Percentiles rank a stretch among this genome's conserved stretches.
Evolutionary conservation across 345 rosid genomes (phyloP).

Genomic region (Draba incana): DNA sequence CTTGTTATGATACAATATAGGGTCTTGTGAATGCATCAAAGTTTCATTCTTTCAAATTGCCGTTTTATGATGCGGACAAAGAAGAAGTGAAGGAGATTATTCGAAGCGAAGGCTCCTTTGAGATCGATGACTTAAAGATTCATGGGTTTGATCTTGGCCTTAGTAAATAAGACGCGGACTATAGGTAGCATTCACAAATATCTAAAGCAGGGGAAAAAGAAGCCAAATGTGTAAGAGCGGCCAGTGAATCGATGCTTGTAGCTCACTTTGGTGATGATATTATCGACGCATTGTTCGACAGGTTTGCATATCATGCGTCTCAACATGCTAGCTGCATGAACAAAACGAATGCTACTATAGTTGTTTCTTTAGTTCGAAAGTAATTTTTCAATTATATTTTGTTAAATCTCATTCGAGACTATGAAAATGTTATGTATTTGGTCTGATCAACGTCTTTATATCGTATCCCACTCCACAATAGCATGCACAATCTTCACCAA

Average conservation of each 20-base stretch:
- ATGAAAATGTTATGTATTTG: too few species aligned
- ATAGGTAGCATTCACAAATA: neutral
- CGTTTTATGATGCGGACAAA: conserved; percentile 29
- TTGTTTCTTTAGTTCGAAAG: conserved; percentile 25
- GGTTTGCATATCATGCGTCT: conserved; percentile 33
- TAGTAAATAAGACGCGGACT: neutral
- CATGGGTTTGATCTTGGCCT: conserved; percentile 22
- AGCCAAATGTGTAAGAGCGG: conserved; percentile 55
- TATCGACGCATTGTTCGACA: conserved; percentile 42
- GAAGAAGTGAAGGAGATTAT: conserved; percentile 38
- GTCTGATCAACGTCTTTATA: too few species aligned
- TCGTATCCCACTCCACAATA: too few species aligned
- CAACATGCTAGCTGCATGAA: conserved; percentile 30
- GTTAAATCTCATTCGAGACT: too few species aligned
- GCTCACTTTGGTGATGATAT: conserved; percentile 50
- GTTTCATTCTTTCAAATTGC: conserved; percentile 43
- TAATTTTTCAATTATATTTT: neutral
- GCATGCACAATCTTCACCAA: too few species aligned
- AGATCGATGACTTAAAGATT: conserved; percentile 23
- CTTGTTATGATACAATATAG: conserved; percentile 15
- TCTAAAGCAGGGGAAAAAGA: conserved; percentile 42
- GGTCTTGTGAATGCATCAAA: conserved; percentile 40
- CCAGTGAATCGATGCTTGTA: conserved; percentile 52
- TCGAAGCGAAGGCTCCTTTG: conserved; percentile 41
- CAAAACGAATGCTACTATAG: conserved; percentile 14